Evolutionary conservation across 2,329 filamentous ascomycete species (phyloP), one percentile per base, ranked within the genome.

Genomic region (Camptophora hylomeconis): DNA sequence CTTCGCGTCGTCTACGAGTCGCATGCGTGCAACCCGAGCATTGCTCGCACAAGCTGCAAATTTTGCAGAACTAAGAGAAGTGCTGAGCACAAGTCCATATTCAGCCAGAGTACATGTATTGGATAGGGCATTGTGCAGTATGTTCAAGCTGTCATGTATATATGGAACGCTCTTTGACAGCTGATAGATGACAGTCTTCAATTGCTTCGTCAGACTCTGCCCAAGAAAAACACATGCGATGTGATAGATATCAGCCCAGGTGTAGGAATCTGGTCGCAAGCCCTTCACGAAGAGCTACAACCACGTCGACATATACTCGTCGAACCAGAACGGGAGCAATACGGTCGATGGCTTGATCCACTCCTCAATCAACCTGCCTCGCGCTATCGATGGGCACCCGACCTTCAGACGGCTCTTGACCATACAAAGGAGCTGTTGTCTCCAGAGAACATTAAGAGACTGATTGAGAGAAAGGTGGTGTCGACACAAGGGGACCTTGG

Each of bases 241-340:
- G 67, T 95, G 24, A 61, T 98, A 44, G 87, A 95, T 48, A 60
- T 93, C 32, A 82, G 86, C 50, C 87, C 87, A 0, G 84, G 84
- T 9, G 59, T 60, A 1, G 82, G 84, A 6, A 30, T 92, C 2
- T 89, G 79, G 72, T 92, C 86, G 18, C 61, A 62, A 16, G 80
- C 77, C 45, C 60, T 95, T 1, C 74, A 93, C 48, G 64, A 81
- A 0, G 58, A 68, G 24, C 61, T 98, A 5, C 58, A 82, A 45
- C 87, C 87, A 4, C 74, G 83, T 33, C 75, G 71, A 4, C 89
- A 98, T 57, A 58, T 94, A 24, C 62, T 98, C 22, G 65, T 94
- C 53, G 86, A 95, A 46, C 73, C 75, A 3, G 69, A 80, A 18
- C 51, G 55, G 2, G 53, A 61, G 0, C 45, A 66, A 3, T 87